A percentile compares a stretch with the other conserved stretches of the same genome.
Conservation (phyloP, 176 grass and related monocot species). For the Oryza australiensis region DNA sequence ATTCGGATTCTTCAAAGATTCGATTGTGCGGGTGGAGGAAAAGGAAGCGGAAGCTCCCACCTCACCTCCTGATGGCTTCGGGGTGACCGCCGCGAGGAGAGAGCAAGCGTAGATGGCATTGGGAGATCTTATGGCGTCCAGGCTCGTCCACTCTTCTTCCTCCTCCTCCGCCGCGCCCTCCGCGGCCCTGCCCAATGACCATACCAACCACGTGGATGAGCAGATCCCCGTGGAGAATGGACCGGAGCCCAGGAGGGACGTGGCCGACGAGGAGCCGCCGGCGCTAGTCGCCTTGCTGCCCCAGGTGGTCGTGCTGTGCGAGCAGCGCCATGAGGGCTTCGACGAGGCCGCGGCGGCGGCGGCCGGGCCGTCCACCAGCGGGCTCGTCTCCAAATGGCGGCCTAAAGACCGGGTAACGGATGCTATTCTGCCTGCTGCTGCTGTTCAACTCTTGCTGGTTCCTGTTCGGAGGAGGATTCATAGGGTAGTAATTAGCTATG, state of each 20-base stretch:
- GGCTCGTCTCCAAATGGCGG: constrained; percentile 92
- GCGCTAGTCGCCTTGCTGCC: constrained; percentile 55
- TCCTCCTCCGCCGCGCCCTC: constrained; percentile 32
- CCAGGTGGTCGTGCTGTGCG: constrained; percentile 78
- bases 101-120: constrained; percentile 71
- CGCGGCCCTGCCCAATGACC: constrained; percentile 41
- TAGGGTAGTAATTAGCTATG: background rate
- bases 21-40: constrained; percentile 11
- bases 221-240: constrained; percentile 33
- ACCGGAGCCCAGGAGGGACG: background rate
- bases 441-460: constrained; percentile 18
- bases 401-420: constrained; percentile 87
- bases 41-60: background rate
- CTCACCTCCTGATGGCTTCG: constrained; percentile 19
- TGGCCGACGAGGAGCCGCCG: constrained; percentile 11
- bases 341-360: constrained; percentile 53
- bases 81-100: constrained; percentile 2
- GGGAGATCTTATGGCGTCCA: constrained; percentile 99
- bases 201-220: constrained; percentile 10
- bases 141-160: constrained; percentile 68
- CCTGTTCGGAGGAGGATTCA: background rate
- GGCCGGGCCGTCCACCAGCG: constrained; percentile 62
- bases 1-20: constrained; percentile 9
- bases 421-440: background rate
- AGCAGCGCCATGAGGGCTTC: constrained; percentile 74